These are phyloP conservation scores for Globisporangium recalcitrans DNA, from an alignment of 352 stramenopile species.

Conservation along the genomic window DNA sequence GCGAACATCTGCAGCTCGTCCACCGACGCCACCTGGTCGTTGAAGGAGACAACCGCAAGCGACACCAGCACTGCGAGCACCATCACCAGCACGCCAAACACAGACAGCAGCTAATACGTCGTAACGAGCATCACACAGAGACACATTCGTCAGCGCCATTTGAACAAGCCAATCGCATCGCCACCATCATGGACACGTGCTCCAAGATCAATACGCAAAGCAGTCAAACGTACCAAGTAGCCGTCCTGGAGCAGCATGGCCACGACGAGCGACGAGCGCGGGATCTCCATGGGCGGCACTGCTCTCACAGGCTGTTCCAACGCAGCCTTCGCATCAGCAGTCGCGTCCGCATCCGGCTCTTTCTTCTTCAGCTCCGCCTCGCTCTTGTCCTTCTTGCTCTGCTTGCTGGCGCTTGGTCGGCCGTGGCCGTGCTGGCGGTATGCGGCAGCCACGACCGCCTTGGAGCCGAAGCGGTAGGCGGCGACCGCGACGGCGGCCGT, in stretches of 20 bases:
- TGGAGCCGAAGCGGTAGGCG: slow-evolving; percentile 21
- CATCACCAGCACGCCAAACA: slow-evolving; percentile 52
- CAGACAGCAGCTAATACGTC: slow-evolving; percentile 27
- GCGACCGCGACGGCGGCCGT: slow-evolving; percentile 26
- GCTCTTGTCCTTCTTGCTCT: slow-evolving; percentile 15
- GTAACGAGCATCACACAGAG: not conserved
- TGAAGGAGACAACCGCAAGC: slow-evolving; percentile 36
- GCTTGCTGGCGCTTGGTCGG: not conserved
- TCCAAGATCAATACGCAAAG: not conserved
- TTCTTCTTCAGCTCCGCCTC: not conserved
- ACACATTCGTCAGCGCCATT: no score
- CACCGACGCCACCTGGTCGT: slow-evolving; percentile 39
- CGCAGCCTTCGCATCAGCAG: not conserved
- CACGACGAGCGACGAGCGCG: slow-evolving; percentile 27
- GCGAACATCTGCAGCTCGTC: slow-evolving; percentile 62
- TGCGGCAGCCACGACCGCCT: slow-evolving; percentile 13
- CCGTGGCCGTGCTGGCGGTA: slow-evolving; percentile 10
- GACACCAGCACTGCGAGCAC: slow-evolving; percentile 50
- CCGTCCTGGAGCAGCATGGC: slow-evolving; percentile 46
- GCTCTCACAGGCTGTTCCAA: slow-evolving; percentile 10
- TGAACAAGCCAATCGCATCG: not conserved
- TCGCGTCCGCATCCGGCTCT: slow-evolving; percentile 1
- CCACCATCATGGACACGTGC: not conserved
- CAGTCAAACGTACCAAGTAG: slow-evolving; percentile 28
- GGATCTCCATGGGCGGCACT: slow-evolving; percentile 10